Evolutionary conservation across 2,329 filamentous ascomycete genomes (phyloP).

Genomic region (Epichloe coenophiala): DNA sequence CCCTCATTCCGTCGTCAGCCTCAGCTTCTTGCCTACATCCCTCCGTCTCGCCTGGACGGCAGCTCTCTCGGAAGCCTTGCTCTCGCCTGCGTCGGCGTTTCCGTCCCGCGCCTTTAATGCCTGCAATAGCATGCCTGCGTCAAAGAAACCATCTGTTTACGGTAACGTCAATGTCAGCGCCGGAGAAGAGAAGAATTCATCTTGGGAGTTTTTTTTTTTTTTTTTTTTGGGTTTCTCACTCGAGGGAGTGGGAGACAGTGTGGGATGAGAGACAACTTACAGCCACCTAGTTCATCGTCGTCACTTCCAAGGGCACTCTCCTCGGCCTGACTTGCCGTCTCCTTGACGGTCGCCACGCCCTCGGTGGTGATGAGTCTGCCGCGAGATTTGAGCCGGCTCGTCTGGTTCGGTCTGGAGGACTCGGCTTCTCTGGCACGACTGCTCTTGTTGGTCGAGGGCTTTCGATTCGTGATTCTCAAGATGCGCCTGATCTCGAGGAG

Average conservation of each 20-base stretch:
- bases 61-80: slow-evolving; percentile 44
- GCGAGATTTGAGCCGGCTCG: slow-evolving; percentile 50
- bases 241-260: background rate
- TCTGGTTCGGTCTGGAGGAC: slow-evolving; percentile 20
- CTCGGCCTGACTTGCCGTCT: slow-evolving; percentile 46
- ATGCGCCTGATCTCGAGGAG: slow-evolving; percentile 81
- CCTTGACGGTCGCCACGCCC: slow-evolving; percentile 30
- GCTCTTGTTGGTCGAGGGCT: slow-evolving; percentile 27
- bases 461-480: slow-evolving; percentile 51
- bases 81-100: slow-evolving; percentile 34
- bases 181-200: background rate
- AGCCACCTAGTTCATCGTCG: slow-evolving; percentile 82
- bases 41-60: slow-evolving; percentile 44
- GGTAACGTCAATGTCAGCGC: slow-evolving; percentile 16
- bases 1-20: slow-evolving; percentile 18
- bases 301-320: slow-evolving; percentile 65
- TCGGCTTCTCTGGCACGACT: slow-evolving; percentile 43
- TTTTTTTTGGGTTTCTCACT: too few species aligned
- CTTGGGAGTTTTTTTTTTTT: background rate
- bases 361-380: slow-evolving; percentile 52
- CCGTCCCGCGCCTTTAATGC: slow-evolving; percentile 63
- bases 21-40: slow-evolving; percentile 62
- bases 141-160: slow-evolving; percentile 83
- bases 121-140: slow-evolving; percentile 86
- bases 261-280: slow-evolving; percentile 45